These are phyloP conservation scores for Mortierella polycephala DNA, from an alignment of 371 early-diverging fungal species.

Conservation along the genomic window DNA sequence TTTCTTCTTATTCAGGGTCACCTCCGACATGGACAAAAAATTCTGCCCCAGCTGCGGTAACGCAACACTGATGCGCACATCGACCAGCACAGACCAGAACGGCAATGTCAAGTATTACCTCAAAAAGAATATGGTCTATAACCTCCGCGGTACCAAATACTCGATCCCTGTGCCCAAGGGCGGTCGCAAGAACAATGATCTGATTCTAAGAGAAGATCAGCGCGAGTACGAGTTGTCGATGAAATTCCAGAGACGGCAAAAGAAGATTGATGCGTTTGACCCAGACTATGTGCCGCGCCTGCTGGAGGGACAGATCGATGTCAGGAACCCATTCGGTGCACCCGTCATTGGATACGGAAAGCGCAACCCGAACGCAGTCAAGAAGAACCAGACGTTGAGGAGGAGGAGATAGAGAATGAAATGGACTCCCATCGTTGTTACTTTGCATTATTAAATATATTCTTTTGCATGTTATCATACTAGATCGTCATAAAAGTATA, in stretches of 20 bases:
- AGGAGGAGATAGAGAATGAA: slow-evolving; percentile 35
- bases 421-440: not conserved
- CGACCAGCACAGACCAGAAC: slow-evolving; percentile 81
- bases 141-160: slow-evolving; percentile 89
- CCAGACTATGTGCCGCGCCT: slow-evolving; percentile 80
- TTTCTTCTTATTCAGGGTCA: slow-evolving; percentile 61
- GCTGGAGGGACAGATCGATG: slow-evolving; percentile 65
- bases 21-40: slow-evolving; percentile 87
- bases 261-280: slow-evolving; percentile 76
- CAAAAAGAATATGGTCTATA: slow-evolving; percentile 92
- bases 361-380: slow-evolving; percentile 86
- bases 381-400: slow-evolving; percentile 56
- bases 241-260: slow-evolving; percentile 64
- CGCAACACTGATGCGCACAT: slow-evolving; percentile 86
- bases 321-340: slow-evolving; percentile 73
- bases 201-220: slow-evolving; percentile 94
- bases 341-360: slow-evolving; percentile 87
- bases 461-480: too few relatives aligned
- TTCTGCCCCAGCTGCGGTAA: slow-evolving; percentile 96
- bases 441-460: not conserved
- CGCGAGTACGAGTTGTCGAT: slow-evolving; percentile 79
- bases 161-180: slow-evolving; percentile 88
- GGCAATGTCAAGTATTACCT: slow-evolving; percentile 86
- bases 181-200: slow-evolving; percentile 79
- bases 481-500: too few relatives aligned